Base-by-base conservation (phyloP, 176 grass and related monocot genomes). In the Ananas comosus region DNA sequence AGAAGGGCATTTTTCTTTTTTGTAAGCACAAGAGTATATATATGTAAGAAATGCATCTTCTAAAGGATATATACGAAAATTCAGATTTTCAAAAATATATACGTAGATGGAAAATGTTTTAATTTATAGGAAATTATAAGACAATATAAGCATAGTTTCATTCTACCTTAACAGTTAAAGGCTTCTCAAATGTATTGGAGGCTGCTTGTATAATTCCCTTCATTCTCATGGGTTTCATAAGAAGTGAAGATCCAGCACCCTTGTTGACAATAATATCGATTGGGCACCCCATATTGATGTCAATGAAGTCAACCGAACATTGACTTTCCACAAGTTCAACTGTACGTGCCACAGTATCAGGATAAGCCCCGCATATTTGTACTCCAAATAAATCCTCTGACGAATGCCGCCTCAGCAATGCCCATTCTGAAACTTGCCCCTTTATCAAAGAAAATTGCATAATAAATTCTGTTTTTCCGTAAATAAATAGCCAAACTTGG, bases 351-450 rank as follows among this genome's bases (percentile, higher is more conserved):
- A 96, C 70, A 1, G 76, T 90, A 80, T 96, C 93, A 65, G 93
- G 93, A 85, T 85, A 96, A 54, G 88, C 70, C 67, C 89, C 93
- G 69, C 93, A 96, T 9, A 96, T 92, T 84, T 92, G 93, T 19
- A 89, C 86, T 28, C 92, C 93, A 69, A 96, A 96, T 42, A 92
- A 70, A 84, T 96, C 86, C 77, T 96, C 93, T 49, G 88, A 87
- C 71, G 81, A 78, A 78, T 96, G 88, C 1, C 86, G 79, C 57
- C 93, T 85, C 49, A 96, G 73, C 83, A 96, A 85, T 70, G 92
- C 92, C 92, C 93, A 96, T 71, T 96, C 93, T 72, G 93, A 96
- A 80, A 83, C 81, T 85, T 96, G 93, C 14, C 93, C 93, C 88
- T 96, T 51, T 67, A 64, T 25, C 56, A 48, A 85, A 77, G 51